A percentile compares a stretch with the other conserved stretches of the same genome.
Conservation (phyloP, 306 rosid species). For the Mimosa bimucronata region DNA sequence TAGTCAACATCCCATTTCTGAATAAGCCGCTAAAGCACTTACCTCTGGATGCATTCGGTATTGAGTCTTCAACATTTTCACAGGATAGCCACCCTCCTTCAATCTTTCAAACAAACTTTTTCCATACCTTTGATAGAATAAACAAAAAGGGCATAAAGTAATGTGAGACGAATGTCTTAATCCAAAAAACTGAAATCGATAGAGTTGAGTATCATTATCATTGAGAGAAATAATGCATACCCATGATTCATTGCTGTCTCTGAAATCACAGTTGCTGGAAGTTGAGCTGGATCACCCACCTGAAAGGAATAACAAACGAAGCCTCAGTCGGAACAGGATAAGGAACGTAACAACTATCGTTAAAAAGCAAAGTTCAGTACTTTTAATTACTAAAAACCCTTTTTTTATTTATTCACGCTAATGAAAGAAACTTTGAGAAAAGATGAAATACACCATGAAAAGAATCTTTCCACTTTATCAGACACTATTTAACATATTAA, state of each 20-base stretch:
- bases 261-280: constrained; percentile 95
- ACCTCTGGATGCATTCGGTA: constrained; percentile 99
- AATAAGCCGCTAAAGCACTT: constrained; percentile 39
- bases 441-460: not conserved
- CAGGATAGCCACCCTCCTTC: constrained; percentile 87
- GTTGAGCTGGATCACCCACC: constrained; percentile 99
- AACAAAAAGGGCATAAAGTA: constrained; percentile 28
- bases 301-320: constrained; percentile 29
- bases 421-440: not conserved
- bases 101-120: constrained; percentile 89
- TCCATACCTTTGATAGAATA: constrained; percentile 67
- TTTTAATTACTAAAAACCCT: not conserved
- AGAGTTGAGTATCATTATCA: constrained; percentile 9
- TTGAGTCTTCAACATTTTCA: constrained; percentile 93
- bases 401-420: not conserved
- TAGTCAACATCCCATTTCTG: constrained; percentile 25
- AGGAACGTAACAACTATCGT: not conserved
- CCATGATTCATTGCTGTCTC: constrained; percentile 69
- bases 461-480: constrained; percentile 10
- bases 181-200: constrained; percentile 7
- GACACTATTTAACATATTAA: constrained; percentile 15
- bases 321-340: constrained; percentile 22
- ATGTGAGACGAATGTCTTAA: constrained; percentile 10
- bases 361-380: constrained; percentile 15
- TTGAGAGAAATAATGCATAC: constrained; percentile 40